phyloP scores from a whole-genome alignment of 2,329 filamentous ascomycete species.

The Apiospora phragmitis region DNA sequence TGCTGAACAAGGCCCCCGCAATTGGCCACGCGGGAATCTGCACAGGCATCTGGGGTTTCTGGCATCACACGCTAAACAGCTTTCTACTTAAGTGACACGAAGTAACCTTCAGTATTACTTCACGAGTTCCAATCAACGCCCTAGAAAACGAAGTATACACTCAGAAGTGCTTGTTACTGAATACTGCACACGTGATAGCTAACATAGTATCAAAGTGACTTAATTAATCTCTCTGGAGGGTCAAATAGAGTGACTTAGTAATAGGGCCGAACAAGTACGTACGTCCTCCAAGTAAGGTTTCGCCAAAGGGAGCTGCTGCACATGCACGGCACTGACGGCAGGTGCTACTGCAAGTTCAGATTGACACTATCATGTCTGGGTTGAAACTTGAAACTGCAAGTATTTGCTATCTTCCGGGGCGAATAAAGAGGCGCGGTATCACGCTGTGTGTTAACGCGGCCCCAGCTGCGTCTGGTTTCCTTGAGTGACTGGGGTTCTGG shows the following conservation, averaged over 20 bases:
- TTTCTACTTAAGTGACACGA: not conserved
- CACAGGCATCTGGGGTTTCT: not conserved
- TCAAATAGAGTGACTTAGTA: not conserved
- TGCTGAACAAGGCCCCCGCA: not conserved
- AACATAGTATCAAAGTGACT: not conserved
- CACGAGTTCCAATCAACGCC: no score
- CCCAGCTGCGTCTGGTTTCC: not conserved
- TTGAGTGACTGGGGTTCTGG: no score
- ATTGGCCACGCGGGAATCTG: not conserved
- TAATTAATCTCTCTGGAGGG: not conserved
- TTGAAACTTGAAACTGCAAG: not conserved
- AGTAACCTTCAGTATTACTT: not conserved
- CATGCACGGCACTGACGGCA: not conserved
- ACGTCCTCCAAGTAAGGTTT: not conserved
- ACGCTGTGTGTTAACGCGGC: constrained; percentile 1
- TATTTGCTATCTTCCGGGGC: not conserved
- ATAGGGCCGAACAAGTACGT: not conserved
- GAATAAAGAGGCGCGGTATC: not conserved
- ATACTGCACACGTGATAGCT: not conserved
- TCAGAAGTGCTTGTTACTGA: no score
- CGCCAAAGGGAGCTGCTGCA: not conserved
- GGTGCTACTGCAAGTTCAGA: not conserved
- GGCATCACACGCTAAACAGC: not conserved
- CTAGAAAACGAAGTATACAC: no score
- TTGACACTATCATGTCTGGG: not conserved